Percentiles rank a stretch among this genome's conserved stretches.
phyloP scores from a whole-genome alignment of 768 basidiomycete species.

The Rhodosporidiobolus odoratus region DNA sequence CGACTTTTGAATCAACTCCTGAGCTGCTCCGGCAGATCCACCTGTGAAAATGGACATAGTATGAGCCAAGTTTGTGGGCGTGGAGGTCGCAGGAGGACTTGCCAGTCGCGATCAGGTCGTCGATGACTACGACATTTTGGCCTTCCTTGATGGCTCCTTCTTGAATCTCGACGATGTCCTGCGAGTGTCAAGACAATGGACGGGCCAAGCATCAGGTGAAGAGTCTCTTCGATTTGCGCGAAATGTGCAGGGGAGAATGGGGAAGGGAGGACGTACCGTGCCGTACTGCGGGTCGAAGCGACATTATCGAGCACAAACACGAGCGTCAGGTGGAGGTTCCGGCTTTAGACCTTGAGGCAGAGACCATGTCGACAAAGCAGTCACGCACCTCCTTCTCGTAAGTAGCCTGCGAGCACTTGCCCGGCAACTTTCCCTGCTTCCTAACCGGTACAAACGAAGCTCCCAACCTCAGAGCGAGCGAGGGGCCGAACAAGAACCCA shows the following conservation, averaged over 20 bases:
- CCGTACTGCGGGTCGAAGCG: conserved; percentile 11
- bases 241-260: neutral
- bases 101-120: conserved; percentile 97
- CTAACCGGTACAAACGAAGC: conserved; percentile 94
- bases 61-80: neutral
- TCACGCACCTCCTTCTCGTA: conserved; percentile 71
- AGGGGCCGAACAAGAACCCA: conserved; percentile 89
- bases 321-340: too few relatives aligned
- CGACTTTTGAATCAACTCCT: conserved; percentile 72
- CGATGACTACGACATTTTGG: conserved; percentile 77
- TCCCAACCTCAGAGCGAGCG: conserved; percentile 80
- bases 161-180: conserved; percentile 93
- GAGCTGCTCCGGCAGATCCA: conserved; percentile 88
- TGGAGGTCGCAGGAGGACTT: conserved; percentile 34
- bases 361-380: neutral
- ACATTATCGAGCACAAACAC: neutral
- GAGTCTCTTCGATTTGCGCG: neutral
- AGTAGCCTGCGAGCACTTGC: conserved; percentile 63
- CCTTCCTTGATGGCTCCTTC: conserved; percentile 73
- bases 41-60: conserved; percentile 51
- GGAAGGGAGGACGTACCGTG: conserved; percentile 2
- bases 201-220: too few relatives aligned
- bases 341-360: too few relatives aligned
- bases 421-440: conserved; percentile 92
- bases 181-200: neutral